Base-by-base conservation (phyloP, 2,329 filamentous ascomycete genomes). In the Diaporthe humulicola region DNA sequence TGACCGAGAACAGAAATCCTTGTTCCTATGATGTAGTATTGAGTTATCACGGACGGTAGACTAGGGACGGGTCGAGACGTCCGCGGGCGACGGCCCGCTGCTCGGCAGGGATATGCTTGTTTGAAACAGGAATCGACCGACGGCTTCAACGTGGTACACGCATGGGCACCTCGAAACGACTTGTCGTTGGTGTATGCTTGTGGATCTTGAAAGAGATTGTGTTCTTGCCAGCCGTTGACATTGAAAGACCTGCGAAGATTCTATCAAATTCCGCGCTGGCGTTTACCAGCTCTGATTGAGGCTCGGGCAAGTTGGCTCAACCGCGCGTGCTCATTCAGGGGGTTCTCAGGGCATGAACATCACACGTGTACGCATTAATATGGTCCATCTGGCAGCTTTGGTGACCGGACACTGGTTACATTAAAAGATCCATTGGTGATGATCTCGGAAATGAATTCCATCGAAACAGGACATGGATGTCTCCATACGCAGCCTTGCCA, bases 31-130 rank as follows among this genome's bases (percentile, higher is more conserved):
- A 48, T n/a, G 1, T 30, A 9, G 17, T 15, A 14, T 48, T 8
- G 8, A 30, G 40, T 64, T 64, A 33, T n/a, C 15, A 45, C 22
- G 10, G 25, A 64, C 60, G 60, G 58, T 30, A 45, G 15, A 17
- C 38, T 61, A 61, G 58, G 58, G 58, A 48, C 40, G 60, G 60
- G 40, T 64, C 60, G 60, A 15, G 14, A 12, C 36, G n/a, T 15
- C 60, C 40, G 60, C 42, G 40, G 60, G 28, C 36, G 19, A 66
- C 42, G 60, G 60, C 40, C 60, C n/a, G 40, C 40, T 8, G 17
- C 25, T 48, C 15, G 5, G 38, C n/a, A 22, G 6, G 8, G 25
- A 42, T 3, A 42, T 25, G 58, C 38, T 38, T 40, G 58, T 22
- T 61, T 10, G 58, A 28, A 45, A 22, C 25, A 30, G 25, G 60